Evolutionary conservation across 2,329 filamentous ascomycete genomes (phyloP).

Genomic region (Epicoccum sorghinum): DNA sequence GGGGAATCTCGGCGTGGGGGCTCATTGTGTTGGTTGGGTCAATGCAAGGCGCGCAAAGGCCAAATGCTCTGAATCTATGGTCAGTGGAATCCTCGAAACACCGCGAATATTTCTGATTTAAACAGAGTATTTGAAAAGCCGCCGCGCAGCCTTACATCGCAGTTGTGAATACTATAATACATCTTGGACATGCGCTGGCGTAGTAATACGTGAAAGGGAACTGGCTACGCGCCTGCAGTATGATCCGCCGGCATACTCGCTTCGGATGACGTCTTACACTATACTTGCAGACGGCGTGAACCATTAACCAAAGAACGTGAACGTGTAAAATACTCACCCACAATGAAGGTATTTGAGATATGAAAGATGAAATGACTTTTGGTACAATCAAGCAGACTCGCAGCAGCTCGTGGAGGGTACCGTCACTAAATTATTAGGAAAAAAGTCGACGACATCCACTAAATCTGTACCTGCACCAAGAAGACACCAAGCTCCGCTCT

Average conservation of each 20-base stretch:
- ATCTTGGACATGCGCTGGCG: neutral
- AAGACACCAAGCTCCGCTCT: slow-evolving; percentile 22
- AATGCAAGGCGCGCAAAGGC: neutral
- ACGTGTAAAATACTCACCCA: slow-evolving; percentile 10
- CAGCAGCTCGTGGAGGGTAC: slow-evolving; percentile 5
- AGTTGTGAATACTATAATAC: slow-evolving; percentile 1
- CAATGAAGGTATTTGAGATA: slow-evolving; percentile 1
- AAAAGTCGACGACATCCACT: slow-evolving; percentile 26
- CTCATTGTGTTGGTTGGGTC: slow-evolving; percentile 31
- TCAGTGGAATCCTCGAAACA: slow-evolving; percentile 2
- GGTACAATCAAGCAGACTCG: slow-evolving; percentile 2
- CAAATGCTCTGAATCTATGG: slow-evolving; percentile 2
- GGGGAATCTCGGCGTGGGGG: slow-evolving; percentile 42
- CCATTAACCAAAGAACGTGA: slow-evolving; percentile 1
- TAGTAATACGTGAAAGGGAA: slow-evolving; percentile 15
- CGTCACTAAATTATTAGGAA: slow-evolving; percentile 15
- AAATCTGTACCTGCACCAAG: slow-evolving; percentile 26
- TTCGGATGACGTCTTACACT: slow-evolving; percentile 35
- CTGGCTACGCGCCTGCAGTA: slow-evolving; percentile 9
- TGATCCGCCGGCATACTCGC: neutral
- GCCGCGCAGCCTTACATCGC: neutral
- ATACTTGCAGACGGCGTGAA: slow-evolving; percentile 4
- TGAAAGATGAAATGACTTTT: neutral
- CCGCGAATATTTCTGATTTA: neutral
- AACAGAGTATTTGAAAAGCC: neutral